These are phyloP conservation scores for Monosiga brevicollis DNA, from an alignment of 78 protist species.

Conservation along the genomic window DNA sequence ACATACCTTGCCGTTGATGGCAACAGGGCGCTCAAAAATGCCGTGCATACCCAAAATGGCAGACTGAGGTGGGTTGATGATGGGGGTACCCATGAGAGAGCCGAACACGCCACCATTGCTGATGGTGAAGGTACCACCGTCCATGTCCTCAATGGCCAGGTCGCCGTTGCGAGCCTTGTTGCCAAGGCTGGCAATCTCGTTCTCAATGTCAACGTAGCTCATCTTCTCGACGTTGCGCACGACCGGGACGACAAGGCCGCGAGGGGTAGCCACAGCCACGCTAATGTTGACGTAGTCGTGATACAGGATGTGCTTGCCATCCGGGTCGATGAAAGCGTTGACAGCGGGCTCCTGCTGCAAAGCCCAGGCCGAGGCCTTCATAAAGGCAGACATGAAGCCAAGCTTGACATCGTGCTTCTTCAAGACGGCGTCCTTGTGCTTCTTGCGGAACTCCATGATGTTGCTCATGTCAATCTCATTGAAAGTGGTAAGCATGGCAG, in stretches of 20 bases:
- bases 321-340: constrained; percentile 72
- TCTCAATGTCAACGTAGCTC: constrained; percentile 78
- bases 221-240: constrained; percentile 68
- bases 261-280: constrained; percentile 92
- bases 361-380: constrained; percentile 81
- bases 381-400: constrained; percentile 96
- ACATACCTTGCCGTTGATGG: constrained; percentile 59
- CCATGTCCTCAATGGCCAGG: constrained; percentile 87
- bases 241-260: constrained; percentile 87
- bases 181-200: constrained; percentile 54
- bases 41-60: constrained; percentile 92
- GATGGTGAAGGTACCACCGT: constrained; percentile 96
- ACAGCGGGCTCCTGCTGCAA: constrained; percentile 73
- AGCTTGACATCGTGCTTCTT: constrained; percentile 94
- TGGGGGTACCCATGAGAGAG: constrained; percentile 91
- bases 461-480: constrained; percentile 89
- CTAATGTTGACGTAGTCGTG: constrained; percentile 79
- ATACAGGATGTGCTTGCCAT: constrained; percentile 66
- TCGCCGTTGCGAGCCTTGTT: constrained; percentile 63
- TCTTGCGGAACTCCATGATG: constrained; percentile 70
- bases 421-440: constrained; percentile 81
- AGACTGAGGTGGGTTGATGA: constrained; percentile 91
- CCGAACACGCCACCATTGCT: constrained; percentile 97
- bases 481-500: constrained; percentile 96
- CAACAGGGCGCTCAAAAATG: constrained; percentile 64